A percentile compares a stretch with the other conserved stretches of the same genome.
These are phyloP conservation scores for Skeletonema menzelii DNA, from an alignment of 108 stramenopile genomes.

Conservation along the genomic window DNA sequence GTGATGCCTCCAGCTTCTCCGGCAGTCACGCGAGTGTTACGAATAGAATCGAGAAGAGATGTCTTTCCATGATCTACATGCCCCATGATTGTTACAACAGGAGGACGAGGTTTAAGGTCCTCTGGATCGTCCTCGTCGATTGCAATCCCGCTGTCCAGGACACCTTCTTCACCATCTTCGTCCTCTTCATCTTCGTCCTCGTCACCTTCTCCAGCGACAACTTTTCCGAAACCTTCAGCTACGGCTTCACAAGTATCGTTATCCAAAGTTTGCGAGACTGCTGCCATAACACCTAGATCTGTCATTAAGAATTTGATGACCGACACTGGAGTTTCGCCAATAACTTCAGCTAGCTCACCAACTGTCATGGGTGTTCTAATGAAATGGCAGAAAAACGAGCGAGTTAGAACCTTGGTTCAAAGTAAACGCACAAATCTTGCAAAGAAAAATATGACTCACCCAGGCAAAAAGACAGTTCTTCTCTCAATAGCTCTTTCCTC, in stretches of 20 bases:
- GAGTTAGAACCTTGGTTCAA: not conserved
- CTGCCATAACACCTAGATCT: slow-evolving; percentile 93
- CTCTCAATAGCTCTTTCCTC: slow-evolving; percentile 70
- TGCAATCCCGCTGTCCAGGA: slow-evolving; percentile 65
- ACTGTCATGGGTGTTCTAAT: slow-evolving; percentile 80
- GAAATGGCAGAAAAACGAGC: not conserved
- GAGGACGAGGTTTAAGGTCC: slow-evolving; percentile 79
- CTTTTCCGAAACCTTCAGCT: slow-evolving; percentile 91
- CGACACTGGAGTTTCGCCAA: slow-evolving; percentile 84
- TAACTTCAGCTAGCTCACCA: slow-evolving; percentile 72
- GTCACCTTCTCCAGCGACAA: slow-evolving; percentile 64
- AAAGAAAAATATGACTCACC: slow-evolving; percentile 53
- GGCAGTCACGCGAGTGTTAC: slow-evolving; percentile 87
- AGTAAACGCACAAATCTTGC: not conserved
- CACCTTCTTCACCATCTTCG: slow-evolving; percentile 58
- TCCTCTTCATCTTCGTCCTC: slow-evolving; percentile 72
- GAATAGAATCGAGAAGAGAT: slow-evolving; percentile 94
- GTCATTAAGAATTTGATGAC: slow-evolving; percentile 96
- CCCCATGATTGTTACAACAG: slow-evolving; percentile 99
- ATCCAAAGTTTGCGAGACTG: slow-evolving; percentile 89
- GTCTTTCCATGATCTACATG: slow-evolving; percentile 99
- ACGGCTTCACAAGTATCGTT: slow-evolving; percentile 79
- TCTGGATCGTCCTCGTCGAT: slow-evolving; percentile 74
- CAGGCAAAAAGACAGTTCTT: slow-evolving; percentile 73
- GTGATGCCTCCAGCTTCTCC: slow-evolving; percentile 99